A percentile compares a stretch with the other conserved stretches of the same genome.
phyloP scores from a whole-genome alignment of 768 basidiomycete genomes.

The Suillus occidentalis region DNA sequence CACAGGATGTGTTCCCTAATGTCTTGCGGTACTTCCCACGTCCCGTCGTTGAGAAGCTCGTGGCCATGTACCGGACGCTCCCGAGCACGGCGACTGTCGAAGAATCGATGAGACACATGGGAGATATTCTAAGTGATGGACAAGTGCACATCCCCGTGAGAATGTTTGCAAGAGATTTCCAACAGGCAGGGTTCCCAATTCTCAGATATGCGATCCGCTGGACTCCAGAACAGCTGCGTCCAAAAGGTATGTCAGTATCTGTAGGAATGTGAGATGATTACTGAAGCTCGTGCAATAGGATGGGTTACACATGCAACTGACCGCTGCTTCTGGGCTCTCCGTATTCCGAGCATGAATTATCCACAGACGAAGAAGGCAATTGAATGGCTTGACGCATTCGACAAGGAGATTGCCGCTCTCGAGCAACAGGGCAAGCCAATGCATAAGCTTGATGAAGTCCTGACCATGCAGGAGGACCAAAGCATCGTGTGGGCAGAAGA shows the following conservation, averaged over 20 bases:
- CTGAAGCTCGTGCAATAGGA: slow-evolving; percentile 36
- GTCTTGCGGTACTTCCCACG: slow-evolving; percentile 60
- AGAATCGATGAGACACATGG: slow-evolving; percentile 49
- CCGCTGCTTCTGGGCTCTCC: slow-evolving; percentile 59
- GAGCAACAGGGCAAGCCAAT: slow-evolving; percentile 35
- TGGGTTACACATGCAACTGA: slow-evolving; percentile 75
- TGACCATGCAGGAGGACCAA: slow-evolving; percentile 53
- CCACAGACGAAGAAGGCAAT: slow-evolving; percentile 50
- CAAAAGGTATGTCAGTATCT: slow-evolving; percentile 41
- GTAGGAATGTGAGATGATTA: neutral
- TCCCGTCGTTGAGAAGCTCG: slow-evolving; percentile 45
- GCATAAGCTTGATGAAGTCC: slow-evolving; percentile 38
- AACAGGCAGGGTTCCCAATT: slow-evolving; percentile 56
- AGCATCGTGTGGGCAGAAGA: slow-evolving; percentile 58
- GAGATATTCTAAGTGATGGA: slow-evolving; percentile 57
- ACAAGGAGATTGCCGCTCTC: slow-evolving; percentile 41
- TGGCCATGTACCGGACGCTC: slow-evolving; percentile 44
- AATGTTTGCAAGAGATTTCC: slow-evolving; percentile 60
- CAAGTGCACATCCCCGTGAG: slow-evolving; percentile 72
- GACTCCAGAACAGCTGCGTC: slow-evolving; percentile 60
- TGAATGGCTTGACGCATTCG: slow-evolving; percentile 55
- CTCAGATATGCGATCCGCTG: slow-evolving; percentile 69
- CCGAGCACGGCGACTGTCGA: slow-evolving; percentile 41
- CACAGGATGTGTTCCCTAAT: slow-evolving; percentile 55
- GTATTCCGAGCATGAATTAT: slow-evolving; percentile 45